Evolutionary conservation across 2,329 filamentous ascomycete genomes (phyloP).

Genomic region (Botrytis pseudocinerea): DNA sequence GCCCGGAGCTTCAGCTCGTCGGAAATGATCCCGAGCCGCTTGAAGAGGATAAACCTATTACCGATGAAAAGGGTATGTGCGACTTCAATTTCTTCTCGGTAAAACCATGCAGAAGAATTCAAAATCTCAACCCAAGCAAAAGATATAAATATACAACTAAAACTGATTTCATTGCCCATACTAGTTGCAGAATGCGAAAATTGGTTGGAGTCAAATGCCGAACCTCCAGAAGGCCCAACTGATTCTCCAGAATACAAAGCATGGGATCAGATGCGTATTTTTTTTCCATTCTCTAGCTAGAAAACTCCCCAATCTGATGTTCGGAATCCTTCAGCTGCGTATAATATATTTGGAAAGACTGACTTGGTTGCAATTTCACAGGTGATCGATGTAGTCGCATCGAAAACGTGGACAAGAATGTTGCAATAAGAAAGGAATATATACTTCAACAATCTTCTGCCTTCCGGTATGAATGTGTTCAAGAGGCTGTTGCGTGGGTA

Average conservation of each 20-base stretch:
- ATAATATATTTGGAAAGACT: not conserved
- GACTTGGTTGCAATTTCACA: not conserved
- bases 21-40: not conserved
- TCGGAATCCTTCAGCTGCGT: rapidly evolving
- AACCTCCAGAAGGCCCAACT: not conserved
- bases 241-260: not conserved
- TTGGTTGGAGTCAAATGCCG: no score
- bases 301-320: not conserved
- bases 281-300: not conserved
- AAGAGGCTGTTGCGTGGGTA: not conserved
- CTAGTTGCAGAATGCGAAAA: not conserved
- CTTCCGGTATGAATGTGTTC: not conserved
- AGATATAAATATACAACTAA: no score
- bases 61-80: not conserved
- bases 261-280: not conserved
- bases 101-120: no score
- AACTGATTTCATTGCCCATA: not conserved
- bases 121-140: no score
- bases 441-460: not conserved
- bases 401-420: not conserved
- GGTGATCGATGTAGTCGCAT: not conserved
- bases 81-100: no score
- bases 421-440: not conserved
- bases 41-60: not conserved
- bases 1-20: not conserved